phyloP scores from a whole-genome alignment of 2,329 filamentous ascomycete genomes.

The Trichothecium roseum region DNA sequence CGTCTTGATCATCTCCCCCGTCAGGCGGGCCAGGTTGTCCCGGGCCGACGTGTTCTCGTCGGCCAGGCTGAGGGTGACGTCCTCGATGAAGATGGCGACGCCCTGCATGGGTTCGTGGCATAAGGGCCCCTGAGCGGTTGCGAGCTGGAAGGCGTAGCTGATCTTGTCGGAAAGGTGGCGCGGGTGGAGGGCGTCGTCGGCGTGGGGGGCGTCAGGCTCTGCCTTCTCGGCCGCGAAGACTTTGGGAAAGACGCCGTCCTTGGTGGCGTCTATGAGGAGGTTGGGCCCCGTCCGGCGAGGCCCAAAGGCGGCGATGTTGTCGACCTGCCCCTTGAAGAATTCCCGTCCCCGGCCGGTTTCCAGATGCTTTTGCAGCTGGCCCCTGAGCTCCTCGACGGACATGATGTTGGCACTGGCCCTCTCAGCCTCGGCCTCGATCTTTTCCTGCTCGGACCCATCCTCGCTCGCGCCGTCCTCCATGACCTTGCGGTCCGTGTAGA shows the following conservation, averaged over 20 bases:
- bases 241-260: conserved; percentile 59
- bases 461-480: conserved; percentile 24
- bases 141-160: conserved; percentile 86
- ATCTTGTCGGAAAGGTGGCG: conserved; percentile 82
- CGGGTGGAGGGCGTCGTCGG: conserved; percentile 42
- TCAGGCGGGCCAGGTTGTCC: conserved; percentile 68
- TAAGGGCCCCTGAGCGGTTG: conserved; percentile 77
- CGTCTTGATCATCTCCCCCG: conserved; percentile 85
- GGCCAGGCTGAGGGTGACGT: conserved; percentile 51
- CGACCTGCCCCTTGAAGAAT: conserved; percentile 61
- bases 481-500: conserved; percentile 60
- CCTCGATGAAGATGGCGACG: conserved; percentile 81
- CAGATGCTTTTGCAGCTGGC: conserved; percentile 58
- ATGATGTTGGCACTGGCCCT: conserved; percentile 51
- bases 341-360: conserved; percentile 63
- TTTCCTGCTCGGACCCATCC: conserved; percentile 23
- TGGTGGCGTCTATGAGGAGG: conserved; percentile 74
- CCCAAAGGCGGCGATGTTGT: conserved; percentile 83
- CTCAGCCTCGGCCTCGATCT: conserved; percentile 44
- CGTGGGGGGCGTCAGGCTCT: conserved; percentile 20
- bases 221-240: conserved; percentile 42
- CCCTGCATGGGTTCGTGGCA: conserved; percentile 92
- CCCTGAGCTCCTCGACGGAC: conserved; percentile 65
- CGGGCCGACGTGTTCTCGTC: conserved; percentile 45
- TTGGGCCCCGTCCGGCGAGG: conserved; percentile 80